Evolutionary conservation across 331 rosid genomes (phyloP).

Genomic region (Quercus lobata): DNA sequence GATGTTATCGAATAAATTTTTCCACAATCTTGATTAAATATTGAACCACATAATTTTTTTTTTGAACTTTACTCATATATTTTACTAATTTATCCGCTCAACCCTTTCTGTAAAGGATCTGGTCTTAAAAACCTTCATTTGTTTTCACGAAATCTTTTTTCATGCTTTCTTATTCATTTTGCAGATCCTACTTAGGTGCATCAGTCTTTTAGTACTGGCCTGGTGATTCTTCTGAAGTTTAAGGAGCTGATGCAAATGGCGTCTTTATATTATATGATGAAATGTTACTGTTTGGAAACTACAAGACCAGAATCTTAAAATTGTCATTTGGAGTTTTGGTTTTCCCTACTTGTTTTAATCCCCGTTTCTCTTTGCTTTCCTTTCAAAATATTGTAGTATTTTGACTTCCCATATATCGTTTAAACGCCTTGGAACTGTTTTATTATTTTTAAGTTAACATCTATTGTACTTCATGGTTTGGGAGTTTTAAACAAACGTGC

Average conservation of each 20-base stretch:
- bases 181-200: slow-evolving; percentile 95
- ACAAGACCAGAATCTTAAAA: slow-evolving; percentile 59
- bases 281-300: slow-evolving; percentile 32
- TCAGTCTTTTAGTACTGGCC: slow-evolving; percentile 86
- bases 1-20: neutral
- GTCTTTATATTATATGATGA: slow-evolving; percentile 41
- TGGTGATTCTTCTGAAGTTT: slow-evolving; percentile 98
- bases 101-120: slow-evolving; percentile 32
- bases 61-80: slow-evolving; percentile 23
- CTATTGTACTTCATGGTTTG: slow-evolving; percentile 35
- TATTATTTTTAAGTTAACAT: slow-evolving; percentile 31
- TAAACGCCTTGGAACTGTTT: slow-evolving; percentile 48
- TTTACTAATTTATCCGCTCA: slow-evolving; percentile 3
- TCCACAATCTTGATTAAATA: slow-evolving; percentile 11
- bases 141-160: slow-evolving; percentile 41
- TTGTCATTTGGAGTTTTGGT: slow-evolving; percentile 43
- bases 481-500: slow-evolving; percentile 39
- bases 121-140: slow-evolving; percentile 37
- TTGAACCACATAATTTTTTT: slow-evolving; percentile 7
- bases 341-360: slow-evolving; percentile 41
- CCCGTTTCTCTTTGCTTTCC: slow-evolving; percentile 12
- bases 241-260: slow-evolving; percentile 96
- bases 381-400: slow-evolving; percentile 66
- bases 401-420: slow-evolving; percentile 31
- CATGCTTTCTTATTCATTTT: slow-evolving; percentile 70